These are phyloP conservation scores for Penicillium sp. DNA, from an alignment of 2,329 filamentous ascomycete genomes.

Conservation along the genomic window DNA sequence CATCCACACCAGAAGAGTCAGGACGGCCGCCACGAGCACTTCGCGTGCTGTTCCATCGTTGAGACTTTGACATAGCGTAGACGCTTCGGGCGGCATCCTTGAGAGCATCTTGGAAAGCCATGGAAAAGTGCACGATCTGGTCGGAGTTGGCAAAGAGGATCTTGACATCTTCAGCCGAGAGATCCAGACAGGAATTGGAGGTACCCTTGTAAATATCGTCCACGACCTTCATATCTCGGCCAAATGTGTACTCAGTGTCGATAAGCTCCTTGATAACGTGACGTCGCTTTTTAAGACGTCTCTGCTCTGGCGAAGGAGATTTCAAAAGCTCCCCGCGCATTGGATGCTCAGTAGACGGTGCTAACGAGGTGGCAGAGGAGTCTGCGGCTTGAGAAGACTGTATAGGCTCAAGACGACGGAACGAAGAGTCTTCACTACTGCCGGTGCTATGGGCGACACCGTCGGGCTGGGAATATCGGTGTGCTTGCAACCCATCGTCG, in stretches of 20 bases:
- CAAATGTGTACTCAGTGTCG: conserved; percentile 85
- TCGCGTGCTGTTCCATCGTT: conserved; percentile 50
- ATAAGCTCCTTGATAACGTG: conserved; percentile 86
- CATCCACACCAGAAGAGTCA: conserved; percentile 29
- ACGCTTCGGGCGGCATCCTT: conserved; percentile 74
- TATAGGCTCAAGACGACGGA: conserved; percentile 25
- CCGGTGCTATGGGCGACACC: conserved; percentile 23
- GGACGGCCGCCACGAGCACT: conserved; percentile 38
- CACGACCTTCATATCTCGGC: conserved; percentile 93
- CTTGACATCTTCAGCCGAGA: conserved; percentile 79
- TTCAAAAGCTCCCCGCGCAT: conserved; percentile 15
- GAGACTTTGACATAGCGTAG: conserved; percentile 60
- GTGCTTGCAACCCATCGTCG: background rate
- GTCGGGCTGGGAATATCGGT: background rate
- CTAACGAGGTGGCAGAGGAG: conserved; percentile 37
- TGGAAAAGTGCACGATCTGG: conserved; percentile 82
- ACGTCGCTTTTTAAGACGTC: conserved; percentile 68
- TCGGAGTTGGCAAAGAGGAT: conserved; percentile 88
- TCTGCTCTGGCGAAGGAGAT: conserved; percentile 38
- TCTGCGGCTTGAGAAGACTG: conserved; percentile 30
- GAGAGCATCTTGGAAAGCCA: conserved; percentile 68
- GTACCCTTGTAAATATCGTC: conserved; percentile 98
- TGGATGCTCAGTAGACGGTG: conserved; percentile 28
- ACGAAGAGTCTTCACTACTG: conserved; percentile 37
- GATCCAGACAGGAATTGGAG: conserved; percentile 69